These are phyloP conservation scores for Tanacetum coccineum DNA, from an alignment of 129 eudicot species.

Conservation along the genomic window DNA sequence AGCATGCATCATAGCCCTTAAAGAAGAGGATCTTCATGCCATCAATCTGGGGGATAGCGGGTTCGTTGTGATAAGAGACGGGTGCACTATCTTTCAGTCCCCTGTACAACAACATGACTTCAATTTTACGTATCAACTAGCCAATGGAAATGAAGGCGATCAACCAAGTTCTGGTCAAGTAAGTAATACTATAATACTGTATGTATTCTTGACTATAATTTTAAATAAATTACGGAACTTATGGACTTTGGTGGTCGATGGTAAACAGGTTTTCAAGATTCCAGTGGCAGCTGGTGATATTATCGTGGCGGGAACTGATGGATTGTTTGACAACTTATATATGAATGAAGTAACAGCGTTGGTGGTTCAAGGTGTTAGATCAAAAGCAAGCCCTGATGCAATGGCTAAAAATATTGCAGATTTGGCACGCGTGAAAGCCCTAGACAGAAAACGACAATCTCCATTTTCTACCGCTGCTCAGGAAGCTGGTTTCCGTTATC, in stretches of 20 bases:
- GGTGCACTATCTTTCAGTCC: slow-evolving; percentile 60
- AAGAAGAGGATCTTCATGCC: slow-evolving; percentile 66
- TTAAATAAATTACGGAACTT: not conserved
- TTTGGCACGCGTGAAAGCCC: slow-evolving; percentile 69
- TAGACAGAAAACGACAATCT: slow-evolving; percentile 54
- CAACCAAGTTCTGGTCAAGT: slow-evolving; percentile 95
- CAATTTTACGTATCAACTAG: slow-evolving; percentile 87
- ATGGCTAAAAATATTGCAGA: slow-evolving; percentile 69
- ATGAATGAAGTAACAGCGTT: slow-evolving; percentile 54
- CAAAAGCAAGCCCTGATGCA: slow-evolving; percentile 46
- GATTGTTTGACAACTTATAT: slow-evolving; percentile 76
- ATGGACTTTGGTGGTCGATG: not conserved
- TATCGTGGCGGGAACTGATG: slow-evolving; percentile 88
- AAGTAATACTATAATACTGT: slow-evolving; percentile 3
- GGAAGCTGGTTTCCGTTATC: slow-evolving; percentile 72
- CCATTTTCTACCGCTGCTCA: slow-evolving; percentile 84
- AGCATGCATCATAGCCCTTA: slow-evolving; percentile 79
- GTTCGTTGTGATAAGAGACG: slow-evolving; percentile 78
- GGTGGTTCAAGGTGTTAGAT: slow-evolving; percentile 59
- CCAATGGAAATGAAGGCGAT: slow-evolving; percentile 54
- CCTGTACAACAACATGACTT: slow-evolving; percentile 88
- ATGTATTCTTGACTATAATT: not conserved
- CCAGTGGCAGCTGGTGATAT: slow-evolving; percentile 79
- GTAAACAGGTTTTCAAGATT: slow-evolving; percentile 58
- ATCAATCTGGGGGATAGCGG: slow-evolving; percentile 95